Evolutionary conservation across 2,329 filamentous ascomycete genomes (phyloP), one percentile per base, ranked within the genome.

Genomic region (Nemania sp.): DNA sequence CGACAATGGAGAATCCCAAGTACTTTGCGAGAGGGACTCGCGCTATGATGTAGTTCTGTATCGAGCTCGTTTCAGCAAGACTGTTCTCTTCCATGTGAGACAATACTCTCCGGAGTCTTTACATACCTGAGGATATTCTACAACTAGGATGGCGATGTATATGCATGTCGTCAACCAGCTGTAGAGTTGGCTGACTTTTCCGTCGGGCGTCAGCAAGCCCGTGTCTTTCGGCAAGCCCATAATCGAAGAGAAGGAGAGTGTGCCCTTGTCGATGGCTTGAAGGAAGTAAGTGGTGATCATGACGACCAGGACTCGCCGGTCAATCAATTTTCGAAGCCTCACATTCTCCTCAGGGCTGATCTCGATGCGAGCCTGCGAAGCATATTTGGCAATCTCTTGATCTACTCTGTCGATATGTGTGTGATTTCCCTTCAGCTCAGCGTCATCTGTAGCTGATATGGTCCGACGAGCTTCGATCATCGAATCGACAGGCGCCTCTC

Each of bases 241-340:
- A 66, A 87, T 86, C 39, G 80, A 80, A 7, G 82, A 81, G 78
- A 77, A 87, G 1, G 78, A 82, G 64, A 88, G 72, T 0, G 84
- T 88, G 22, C 83, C 84, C 69, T 88, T 88, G 69, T 88, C 85
- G 40, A 88, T 76, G 40, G 83, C 80, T 65, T 89, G 88, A 19
- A 90, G 71, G 65, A 91, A 89, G 70, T 91, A 90, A 0, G 86
- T 89, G 42, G 80, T 69, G 52, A 91, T 79, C 88, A 91, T 91
- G 67, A 91, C 76, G 2, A 79, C 71, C 37, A 92, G 73, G 2
- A 91, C 80, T 26, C 87, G 80, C 57, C 75, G 79, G 70, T 91
- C 86, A 60, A 91, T 88, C 74, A 84, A 74, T 46, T 71, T 78
- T 58, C 82, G 83, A 47, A 91, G 75, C 24, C 86, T 75, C 33